Evolutionary conservation across 768 basidiomycete species (phyloP), one percentile per base, ranked within the genome.

Genomic region (Macrocybe gigantea): DNA sequence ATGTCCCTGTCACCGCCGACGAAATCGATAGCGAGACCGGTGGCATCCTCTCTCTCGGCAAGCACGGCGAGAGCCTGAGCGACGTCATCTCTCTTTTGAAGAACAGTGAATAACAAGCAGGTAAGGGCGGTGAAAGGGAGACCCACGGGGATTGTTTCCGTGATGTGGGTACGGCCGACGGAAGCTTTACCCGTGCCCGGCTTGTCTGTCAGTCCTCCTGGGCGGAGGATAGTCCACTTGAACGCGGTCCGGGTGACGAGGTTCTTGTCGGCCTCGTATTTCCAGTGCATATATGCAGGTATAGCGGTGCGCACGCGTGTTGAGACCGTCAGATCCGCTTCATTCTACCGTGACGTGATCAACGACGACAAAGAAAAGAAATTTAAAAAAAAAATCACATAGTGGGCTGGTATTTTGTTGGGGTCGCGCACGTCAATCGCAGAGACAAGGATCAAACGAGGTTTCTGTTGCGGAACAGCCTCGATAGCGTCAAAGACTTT

Each of bases 401-500:
- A 82, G 53, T 79, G 74, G 1, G 63, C 62, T 6, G 79, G 79
- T 4, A 75, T 62, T 53, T 68, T 70, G 8, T 70, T 64, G 11
- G 69, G 71, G 54, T 82, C 67, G 31, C 83, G 64, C 0, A 79
- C 57, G 56, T 85, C 82, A 11, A 82, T 62, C 1, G 78, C 77
- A 13, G 81, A 82, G 31, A 86, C 77, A 47, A 82, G 58, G 35
- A 85, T 69, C 43, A 85, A 58, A 45, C 79, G 60, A 31, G 80
- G 80, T 49, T 73, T 75, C n/a, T 53, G 45, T 1, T 67, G 69
- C 38, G 72, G 56, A 2, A 80, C 64, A 0, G 38, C 63, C 57
- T 85, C 83, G 43, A 87, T 68, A 0, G 82, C 84, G 56, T 86
- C 83, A 55, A 80, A 85, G 1, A 83, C 74, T 62, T 85, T 86